A percentile compares a stretch with the other conserved stretches of the same genome.
phyloP scores from a whole-genome alignment of 2,329 filamentous ascomycete genomes.

The Chaetothyriales sp. region DNA sequence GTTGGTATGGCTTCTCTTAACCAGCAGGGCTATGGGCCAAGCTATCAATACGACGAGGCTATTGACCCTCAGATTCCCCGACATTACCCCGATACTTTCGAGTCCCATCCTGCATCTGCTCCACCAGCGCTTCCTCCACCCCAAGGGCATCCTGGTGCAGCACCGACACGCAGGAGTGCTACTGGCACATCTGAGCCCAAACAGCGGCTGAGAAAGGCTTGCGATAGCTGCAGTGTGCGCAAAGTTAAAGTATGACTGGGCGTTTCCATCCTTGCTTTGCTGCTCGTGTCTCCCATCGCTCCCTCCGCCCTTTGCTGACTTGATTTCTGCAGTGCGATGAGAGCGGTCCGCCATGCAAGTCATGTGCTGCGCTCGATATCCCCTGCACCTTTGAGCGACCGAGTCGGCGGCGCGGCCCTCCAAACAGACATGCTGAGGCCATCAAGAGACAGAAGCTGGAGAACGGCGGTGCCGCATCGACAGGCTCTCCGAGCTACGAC shows the following conservation, averaged over 20 bases:
- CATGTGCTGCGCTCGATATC: constrained; percentile 49
- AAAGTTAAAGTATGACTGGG: constrained; percentile 34
- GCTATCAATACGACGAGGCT: constrained; percentile 13
- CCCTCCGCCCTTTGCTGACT: constrained; percentile 3
- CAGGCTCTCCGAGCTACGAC: constrained; percentile 33
- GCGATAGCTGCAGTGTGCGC: constrained; percentile 38
- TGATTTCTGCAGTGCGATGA: constrained; percentile 42
- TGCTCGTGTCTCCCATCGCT: background rate
- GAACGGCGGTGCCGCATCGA: constrained; percentile 8
- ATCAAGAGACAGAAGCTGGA: constrained; percentile 46
- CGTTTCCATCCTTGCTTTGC: background rate
- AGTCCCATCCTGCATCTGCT: constrained; percentile 1
- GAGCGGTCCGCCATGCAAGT: constrained; percentile 49
- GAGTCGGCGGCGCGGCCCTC: constrained; percentile 48
- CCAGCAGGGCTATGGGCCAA: background rate
- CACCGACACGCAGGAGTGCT: background rate
- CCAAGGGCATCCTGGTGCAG: background rate
- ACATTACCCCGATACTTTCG: constrained; percentile 5
- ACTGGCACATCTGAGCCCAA: constrained; percentile 14
- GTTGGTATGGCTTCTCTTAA: background rate
- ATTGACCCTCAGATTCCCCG: constrained; percentile 9
- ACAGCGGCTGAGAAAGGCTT: constrained; percentile 35
- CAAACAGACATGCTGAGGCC: constrained; percentile 51
- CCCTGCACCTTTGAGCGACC: constrained; percentile 52
- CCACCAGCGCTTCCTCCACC: background rate